phyloP scores from a whole-genome alignment of 371 early-diverging fungal species.

The Syncephalastrum contaminatum region DNA sequence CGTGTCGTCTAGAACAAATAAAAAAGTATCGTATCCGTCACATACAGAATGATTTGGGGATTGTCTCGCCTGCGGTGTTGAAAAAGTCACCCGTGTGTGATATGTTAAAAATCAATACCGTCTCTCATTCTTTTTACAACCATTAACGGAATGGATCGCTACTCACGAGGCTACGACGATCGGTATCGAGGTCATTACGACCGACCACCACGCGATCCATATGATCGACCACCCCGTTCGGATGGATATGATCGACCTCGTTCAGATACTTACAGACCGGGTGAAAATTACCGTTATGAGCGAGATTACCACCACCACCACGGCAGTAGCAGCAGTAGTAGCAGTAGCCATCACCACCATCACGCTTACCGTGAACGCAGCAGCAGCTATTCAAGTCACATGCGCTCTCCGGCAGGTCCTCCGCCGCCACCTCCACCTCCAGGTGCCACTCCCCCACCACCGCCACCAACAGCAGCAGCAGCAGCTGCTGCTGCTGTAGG shows the following conservation, averaged over 20 bases:
- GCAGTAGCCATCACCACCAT: slow-evolving; percentile 12
- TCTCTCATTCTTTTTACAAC: background rate
- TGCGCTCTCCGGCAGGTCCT: slow-evolving; percentile 10
- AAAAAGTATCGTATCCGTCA: no score
- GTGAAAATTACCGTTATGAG: slow-evolving; percentile 44
- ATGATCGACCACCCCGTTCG: no score
- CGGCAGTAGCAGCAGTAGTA: slow-evolving; percentile 15
- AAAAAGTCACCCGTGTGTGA: background rate
- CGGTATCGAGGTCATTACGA: slow-evolving; percentile 45
- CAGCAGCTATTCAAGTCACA: slow-evolving; percentile 5
- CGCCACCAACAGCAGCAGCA: slow-evolving; percentile 1
- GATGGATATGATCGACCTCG: slow-evolving; percentile 20
- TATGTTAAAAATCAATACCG: background rate
- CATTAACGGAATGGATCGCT: slow-evolving; percentile 36
- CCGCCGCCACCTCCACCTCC: background rate
- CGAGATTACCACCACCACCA: slow-evolving; percentile 44
- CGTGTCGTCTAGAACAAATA: slow-evolving; percentile 41
- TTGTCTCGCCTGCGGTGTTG: no score
- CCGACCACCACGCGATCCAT: slow-evolving; percentile 5
- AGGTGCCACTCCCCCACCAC: slow-evolving; percentile 10
- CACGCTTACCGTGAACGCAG: slow-evolving; percentile 25
- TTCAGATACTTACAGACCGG: slow-evolving; percentile 44
- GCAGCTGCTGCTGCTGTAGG: background rate
- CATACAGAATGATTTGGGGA: no score
- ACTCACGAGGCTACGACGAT: slow-evolving; percentile 46